A percentile compares a stretch with the other conserved stretches of the same genome.
These are phyloP conservation scores for Hortiboletus campestris DNA, from an alignment of 768 basidiomycete species.

Conservation along the genomic window DNA sequence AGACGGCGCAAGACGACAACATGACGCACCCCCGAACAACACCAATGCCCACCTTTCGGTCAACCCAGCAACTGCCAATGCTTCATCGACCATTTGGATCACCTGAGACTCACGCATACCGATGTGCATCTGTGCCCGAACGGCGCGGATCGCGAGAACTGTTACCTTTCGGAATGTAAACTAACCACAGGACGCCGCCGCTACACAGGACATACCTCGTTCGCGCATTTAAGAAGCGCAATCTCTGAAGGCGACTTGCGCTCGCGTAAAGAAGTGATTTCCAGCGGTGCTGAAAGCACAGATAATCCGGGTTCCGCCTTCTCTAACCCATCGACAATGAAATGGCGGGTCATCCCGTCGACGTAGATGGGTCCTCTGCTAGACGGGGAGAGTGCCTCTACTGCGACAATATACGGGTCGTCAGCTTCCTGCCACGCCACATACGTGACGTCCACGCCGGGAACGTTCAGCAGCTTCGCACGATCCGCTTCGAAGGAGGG, in stretches of 20 bases:
- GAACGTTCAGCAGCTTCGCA: constrained; percentile 58
- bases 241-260: constrained; percentile 73
- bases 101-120: constrained; percentile 80
- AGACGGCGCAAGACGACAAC: not conserved
- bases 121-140: constrained; percentile 56
- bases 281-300: constrained; percentile 50
- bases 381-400: constrained; percentile 28
- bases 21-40: constrained; percentile 69
- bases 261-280: constrained; percentile 64
- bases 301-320: constrained; percentile 38
- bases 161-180: constrained; percentile 57
- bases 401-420: constrained; percentile 57
- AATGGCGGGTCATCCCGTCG: constrained; percentile 58
- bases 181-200: not conserved
- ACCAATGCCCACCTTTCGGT: constrained; percentile 58
- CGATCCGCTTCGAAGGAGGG: constrained; percentile 76
- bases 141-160: constrained; percentile 66
- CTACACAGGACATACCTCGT: constrained; percentile 53
- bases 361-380: constrained; percentile 47
- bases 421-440: constrained; percentile 67
- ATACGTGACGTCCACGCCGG: constrained; percentile 44
- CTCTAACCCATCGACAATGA: constrained; percentile 63
- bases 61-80: constrained; percentile 60
- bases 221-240: constrained; percentile 70
- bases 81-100: constrained; percentile 50